Base-by-base conservation (phyloP, 495 filamentous ascomycete genomes). In the Aspergillus coremiiformis region DNA sequence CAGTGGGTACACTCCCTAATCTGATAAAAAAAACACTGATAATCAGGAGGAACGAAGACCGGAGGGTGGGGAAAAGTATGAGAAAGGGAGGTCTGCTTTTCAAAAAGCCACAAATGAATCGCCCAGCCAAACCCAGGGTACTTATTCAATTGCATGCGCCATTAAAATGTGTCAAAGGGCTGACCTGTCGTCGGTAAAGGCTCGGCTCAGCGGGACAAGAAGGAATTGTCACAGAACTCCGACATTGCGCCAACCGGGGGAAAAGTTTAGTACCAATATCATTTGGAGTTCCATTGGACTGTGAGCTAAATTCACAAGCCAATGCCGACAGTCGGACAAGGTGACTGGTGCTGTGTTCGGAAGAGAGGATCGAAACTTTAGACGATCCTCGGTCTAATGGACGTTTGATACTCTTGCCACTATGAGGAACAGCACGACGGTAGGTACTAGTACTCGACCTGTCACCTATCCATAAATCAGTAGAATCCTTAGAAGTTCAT, bases 371-470 rank as follows among this genome's bases (percentile, higher is more conserved):
- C 66, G 53, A 66, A 58, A 55, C 56, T 52, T 37, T 48, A 47
- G 45, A 39, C 60, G 69, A 68, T 72, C 69, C 69, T 72, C 69
- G 69, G 69, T 68, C 67, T 66, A 72, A 72, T 59, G 69, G 67
- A 55, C 52, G n/a, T 27, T 5, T 24, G 35, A n/a, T 15, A n/a
- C n/a, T 8, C 14, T 33, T 19, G 49, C 52, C 57, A 45, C 51
- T 14, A 58, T 39, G 43, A 39, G 37, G 4, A 20, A 51, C 22
- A 22, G 33, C 42, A 23, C 46, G 42, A n/a, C n/a, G n/a, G n/a
- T n/a, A n/a, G n/a, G n/a, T n/a, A n/a, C n/a, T n/a, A n/a, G n/a
- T n/a, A n/a, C n/a, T n/a, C n/a, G n/a, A n/a, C n/a, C n/a, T n/a
- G n/a, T n/a, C n/a, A n/a, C n/a, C n/a, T n/a, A 4, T 32, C 39